A percentile compares a stretch with the other conserved stretches of the same genome.
phyloP scores from a whole-genome alignment of 2,329 filamentous ascomycete genomes.

The Ophiobolus disseminans region DNA sequence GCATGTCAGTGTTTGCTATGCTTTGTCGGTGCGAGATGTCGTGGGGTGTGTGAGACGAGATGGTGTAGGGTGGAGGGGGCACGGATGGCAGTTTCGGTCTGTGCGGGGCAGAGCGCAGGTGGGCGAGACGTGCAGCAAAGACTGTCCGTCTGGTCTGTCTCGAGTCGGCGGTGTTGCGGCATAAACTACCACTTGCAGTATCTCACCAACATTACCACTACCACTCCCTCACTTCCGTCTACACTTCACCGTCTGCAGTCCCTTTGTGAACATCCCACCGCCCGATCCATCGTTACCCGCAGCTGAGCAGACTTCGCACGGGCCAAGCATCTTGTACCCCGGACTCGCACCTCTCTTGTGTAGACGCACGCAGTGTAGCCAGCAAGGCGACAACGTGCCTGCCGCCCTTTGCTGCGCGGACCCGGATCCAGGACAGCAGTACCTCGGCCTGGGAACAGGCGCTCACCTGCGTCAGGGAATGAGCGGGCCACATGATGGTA shows the following conservation, averaged over 20 bases:
- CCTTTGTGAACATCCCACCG: too few relatives aligned
- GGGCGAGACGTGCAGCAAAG: slow-evolving; percentile 29
- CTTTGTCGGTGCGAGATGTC: slow-evolving; percentile 12
- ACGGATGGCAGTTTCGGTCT: slow-evolving; percentile 19
- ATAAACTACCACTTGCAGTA: slow-evolving; percentile 2
- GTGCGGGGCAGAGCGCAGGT: slow-evolving; percentile 24
- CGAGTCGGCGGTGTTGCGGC: slow-evolving; percentile 16
- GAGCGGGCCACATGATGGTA: slow-evolving; percentile 52
- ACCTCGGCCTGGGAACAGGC: slow-evolving; percentile 3
- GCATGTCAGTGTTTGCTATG: background rate
- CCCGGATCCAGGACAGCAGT: background rate
- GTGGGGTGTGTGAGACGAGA: slow-evolving; percentile 12
- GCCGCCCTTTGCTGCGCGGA: slow-evolving; percentile 13
- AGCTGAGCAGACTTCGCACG: too few relatives aligned
- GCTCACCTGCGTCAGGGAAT: slow-evolving; percentile 47
- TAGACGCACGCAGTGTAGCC: slow-evolving; percentile 3
- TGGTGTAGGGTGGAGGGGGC: slow-evolving; percentile 12
- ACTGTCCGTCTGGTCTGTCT: slow-evolving; percentile 20
- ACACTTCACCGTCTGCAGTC: too few relatives aligned
- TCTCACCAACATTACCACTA: slow-evolving; percentile 1
- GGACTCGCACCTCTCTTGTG: slow-evolving; percentile 2
- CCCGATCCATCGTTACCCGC: too few relatives aligned
- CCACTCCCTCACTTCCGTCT: background rate
- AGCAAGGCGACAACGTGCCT: background rate
- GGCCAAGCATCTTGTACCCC: too few relatives aligned